These are phyloP conservation scores for Cystofilobasidium capitatum DNA, from an alignment of 768 basidiomycete species.

Conservation along the genomic window DNA sequence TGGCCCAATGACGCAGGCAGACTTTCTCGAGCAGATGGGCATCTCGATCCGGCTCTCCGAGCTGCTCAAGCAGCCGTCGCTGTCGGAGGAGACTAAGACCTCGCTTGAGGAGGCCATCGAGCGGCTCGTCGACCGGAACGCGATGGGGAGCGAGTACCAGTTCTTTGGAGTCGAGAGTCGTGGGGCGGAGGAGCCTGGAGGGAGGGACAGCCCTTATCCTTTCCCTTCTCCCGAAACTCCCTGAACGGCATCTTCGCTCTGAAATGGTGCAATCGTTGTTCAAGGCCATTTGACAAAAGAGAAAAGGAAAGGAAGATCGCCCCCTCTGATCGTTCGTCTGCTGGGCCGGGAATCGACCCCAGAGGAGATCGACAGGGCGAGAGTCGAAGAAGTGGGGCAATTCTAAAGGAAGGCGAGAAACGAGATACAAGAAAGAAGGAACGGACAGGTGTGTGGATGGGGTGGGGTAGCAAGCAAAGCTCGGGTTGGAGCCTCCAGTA, in stretches of 20 bases:
- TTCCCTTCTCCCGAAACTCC: neutral
- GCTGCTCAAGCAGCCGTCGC: constrained; percentile 49
- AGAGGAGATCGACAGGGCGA: no score
- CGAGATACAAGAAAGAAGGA: no score
- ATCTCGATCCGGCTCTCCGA: constrained; percentile 55
- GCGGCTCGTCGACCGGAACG: constrained; percentile 61
- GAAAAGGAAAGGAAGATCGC: no score
- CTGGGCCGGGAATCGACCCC: no score
- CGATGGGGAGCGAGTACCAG: constrained; percentile 84
- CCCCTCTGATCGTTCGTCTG: no score
- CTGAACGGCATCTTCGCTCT: neutral
- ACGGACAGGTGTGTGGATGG: no score
- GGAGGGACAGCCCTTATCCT: neutral
- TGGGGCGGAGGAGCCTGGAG: neutral
- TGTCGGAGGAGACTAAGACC: constrained; percentile 43
- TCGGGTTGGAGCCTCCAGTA: no score
- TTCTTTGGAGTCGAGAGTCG: constrained; percentile 52
- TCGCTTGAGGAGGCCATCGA: constrained; percentile 56
- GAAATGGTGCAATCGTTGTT: no score
- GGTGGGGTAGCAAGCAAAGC: no score
- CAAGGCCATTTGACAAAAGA: no score
- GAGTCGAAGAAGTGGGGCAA: no score
- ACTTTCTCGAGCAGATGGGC: constrained; percentile 72
- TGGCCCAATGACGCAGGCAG: constrained; percentile 64
- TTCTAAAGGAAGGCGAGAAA: no score